Percentiles rank a stretch among this genome's conserved stretches.
Evolutionary conservation across 768 basidiomycete genomes (phyloP).

Genomic region (Pleurotus citrinopileatus): DNA sequence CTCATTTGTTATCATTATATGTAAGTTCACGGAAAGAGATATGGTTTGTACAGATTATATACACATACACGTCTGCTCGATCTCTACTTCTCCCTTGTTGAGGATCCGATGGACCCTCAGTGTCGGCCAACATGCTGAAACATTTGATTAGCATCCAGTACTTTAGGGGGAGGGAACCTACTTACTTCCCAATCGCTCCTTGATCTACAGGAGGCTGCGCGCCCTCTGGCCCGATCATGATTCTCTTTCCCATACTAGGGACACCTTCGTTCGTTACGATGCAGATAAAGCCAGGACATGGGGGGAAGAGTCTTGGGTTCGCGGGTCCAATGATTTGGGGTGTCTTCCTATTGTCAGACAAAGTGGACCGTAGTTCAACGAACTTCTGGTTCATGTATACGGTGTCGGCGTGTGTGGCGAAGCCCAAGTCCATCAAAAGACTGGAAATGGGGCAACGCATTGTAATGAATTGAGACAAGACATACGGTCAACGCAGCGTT

Average conservation of each 20-base stretch:
- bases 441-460: conserved; percentile 18
- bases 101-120: too few species aligned
- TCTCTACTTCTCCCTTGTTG: too few species aligned
- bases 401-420: conserved; percentile 39
- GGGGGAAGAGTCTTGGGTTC: conserved; percentile 34
- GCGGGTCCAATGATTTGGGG: conserved; percentile 33
- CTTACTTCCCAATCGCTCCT: conserved; percentile 10
- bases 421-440: conserved; percentile 39
- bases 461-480: not conserved
- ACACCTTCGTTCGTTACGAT: conserved; percentile 34
- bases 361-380: conserved; percentile 31
- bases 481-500: not conserved
- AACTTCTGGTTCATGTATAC: conserved; percentile 37
- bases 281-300: conserved; percentile 33
- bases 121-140: too few species aligned
- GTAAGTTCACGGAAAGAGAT: too few species aligned
- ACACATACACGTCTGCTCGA: too few species aligned
- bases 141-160: too few species aligned
- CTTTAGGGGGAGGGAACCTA: too few species aligned
- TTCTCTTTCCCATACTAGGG: conserved; percentile 26
- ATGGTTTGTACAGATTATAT: too few species aligned
- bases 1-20: too few species aligned
- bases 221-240: conserved; percentile 34
- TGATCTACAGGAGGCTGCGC: conserved; percentile 29
- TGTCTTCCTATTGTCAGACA: conserved; percentile 27